These are phyloP conservation scores for Hypoxylon sp. DNA, from an alignment of 2,329 filamentous ascomycete species.

Conservation along the genomic window DNA sequence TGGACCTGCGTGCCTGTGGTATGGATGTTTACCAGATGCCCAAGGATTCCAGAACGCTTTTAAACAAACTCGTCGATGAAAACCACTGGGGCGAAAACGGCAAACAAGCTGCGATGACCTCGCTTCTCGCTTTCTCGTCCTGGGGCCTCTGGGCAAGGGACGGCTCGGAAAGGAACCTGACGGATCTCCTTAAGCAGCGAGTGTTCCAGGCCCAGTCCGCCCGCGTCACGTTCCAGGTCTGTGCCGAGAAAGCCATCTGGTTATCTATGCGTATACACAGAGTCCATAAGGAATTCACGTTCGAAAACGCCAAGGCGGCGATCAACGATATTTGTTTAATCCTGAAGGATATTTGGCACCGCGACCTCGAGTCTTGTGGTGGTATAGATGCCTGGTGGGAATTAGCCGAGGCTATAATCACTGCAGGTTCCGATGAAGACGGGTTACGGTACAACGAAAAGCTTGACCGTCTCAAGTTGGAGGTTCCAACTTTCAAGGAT, in stretches of 20 bases:
- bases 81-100: conserved; percentile 27
- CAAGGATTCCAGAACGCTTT: conserved; percentile 1
- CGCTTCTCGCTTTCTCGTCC: conserved; percentile 38
- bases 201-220: background rate
- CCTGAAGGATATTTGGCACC: conserved; percentile 12
- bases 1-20: conserved; percentile 50
- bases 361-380: conserved; percentile 9
- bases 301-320: conserved; percentile 10
- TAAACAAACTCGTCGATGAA: background rate
- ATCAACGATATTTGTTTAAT: conserved; percentile 21
- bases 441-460: background rate
- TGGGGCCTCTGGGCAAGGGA: background rate
- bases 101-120: conserved; percentile 14
- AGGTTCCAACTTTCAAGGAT: background rate
- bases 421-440: background rate
- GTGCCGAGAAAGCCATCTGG: conserved; percentile 37
- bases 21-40: conserved; percentile 49
- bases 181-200: background rate
- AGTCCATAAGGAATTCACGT: background rate
- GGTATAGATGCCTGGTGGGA: conserved; percentile 21
- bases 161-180: background rate
- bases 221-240: background rate
- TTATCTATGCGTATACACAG: conserved; percentile 15
- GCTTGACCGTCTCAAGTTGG: fast-evolving
- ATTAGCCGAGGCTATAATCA: background rate